Percentiles rank a stretch among this genome's conserved stretches.
These are phyloP conservation scores for Ophiostoma quercus DNA, from an alignment of 2,329 filamentous ascomycete genomes.

Conservation along the genomic window DNA sequence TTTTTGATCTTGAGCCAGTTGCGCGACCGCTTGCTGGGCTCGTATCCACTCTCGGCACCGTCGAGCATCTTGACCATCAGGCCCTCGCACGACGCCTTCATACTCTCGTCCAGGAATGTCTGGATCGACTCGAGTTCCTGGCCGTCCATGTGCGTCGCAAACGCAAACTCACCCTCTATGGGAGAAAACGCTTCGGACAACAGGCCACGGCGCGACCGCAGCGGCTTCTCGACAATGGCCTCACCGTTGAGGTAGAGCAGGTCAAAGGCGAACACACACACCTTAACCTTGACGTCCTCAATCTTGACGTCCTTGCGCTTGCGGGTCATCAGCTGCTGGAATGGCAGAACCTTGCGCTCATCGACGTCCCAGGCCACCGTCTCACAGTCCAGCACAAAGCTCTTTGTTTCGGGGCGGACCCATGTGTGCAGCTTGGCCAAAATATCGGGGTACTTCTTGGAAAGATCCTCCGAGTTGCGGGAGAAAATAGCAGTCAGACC, in stretches of 20 bases:
- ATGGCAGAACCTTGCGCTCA: constrained; percentile 92
- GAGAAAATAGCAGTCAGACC: constrained; percentile 94
- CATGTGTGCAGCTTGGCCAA: constrained; percentile 79
- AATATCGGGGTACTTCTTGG: constrained; percentile 96
- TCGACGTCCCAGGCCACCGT: constrained; percentile 94
- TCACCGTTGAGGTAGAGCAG: constrained; percentile 89
- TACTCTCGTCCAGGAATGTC: constrained; percentile 82
- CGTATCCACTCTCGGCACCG: constrained; percentile 85
- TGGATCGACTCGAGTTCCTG: constrained; percentile 93
- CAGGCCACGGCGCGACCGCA: constrained; percentile 76
- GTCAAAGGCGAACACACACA: constrained; percentile 96
- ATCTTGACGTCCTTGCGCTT: constrained; percentile 96
- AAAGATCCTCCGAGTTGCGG: constrained; percentile 92
- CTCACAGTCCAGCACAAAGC: constrained; percentile 97
- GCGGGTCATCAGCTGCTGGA: constrained; percentile 96
- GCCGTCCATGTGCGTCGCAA: constrained; percentile 81
- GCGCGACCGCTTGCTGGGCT: constrained; percentile 89
- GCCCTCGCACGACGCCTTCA: constrained; percentile 93
- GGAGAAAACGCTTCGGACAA: constrained; percentile 68
- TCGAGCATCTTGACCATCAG: constrained; percentile 99
- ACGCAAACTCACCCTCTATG: constrained; percentile 83
- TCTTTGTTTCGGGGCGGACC: constrained; percentile 85
- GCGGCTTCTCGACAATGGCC: constrained; percentile 77
- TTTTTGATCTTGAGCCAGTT: constrained; percentile 99
- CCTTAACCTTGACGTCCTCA: constrained; percentile 92